phyloP scores from a whole-genome alignment of 805 yeast genomes.

The Pichia rugopelliculosa region DNA sequence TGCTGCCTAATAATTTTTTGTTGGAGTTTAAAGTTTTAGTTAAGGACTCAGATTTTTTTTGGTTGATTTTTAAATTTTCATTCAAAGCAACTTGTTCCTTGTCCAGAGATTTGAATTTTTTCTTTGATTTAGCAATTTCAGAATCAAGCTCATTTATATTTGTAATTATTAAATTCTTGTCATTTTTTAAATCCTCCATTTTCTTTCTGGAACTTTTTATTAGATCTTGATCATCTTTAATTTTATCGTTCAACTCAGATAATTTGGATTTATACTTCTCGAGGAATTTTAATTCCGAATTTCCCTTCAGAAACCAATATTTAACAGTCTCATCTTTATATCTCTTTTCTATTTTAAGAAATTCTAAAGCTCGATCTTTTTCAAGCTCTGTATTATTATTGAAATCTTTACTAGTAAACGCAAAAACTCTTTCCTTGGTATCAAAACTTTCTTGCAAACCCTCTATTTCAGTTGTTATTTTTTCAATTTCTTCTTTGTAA shows the following conservation, averaged over 20 bases:
- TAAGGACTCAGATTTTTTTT: constrained; percentile 50
- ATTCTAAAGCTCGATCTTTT: constrained; percentile 63
- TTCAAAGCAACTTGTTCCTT: constrained; percentile 61
- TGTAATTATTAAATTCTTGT: constrained; percentile 22
- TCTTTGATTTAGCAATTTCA: constrained; percentile 28
- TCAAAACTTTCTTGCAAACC: constrained; percentile 70
- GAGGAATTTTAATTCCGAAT: constrained; percentile 35
- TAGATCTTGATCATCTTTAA: constrained; percentile 1
- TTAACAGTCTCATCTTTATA: constrained; percentile 46
- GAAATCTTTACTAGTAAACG: constrained; percentile 72
- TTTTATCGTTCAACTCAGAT: constrained; percentile 5
- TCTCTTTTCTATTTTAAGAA: constrained; percentile 56
- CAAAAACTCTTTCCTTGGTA: constrained; percentile 74
- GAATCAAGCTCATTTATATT: constrained; percentile 19
- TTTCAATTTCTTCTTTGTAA: constrained; percentile 73
- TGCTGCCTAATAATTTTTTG: constrained; percentile 35
- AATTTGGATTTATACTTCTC: constrained; percentile 27
- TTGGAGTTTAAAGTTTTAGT: constrained; percentile 47
- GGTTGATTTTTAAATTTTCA: constrained; percentile 66
- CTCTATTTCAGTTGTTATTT: constrained; percentile 52
- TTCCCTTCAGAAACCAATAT: constrained; percentile 46
- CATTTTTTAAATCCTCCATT: constrained; percentile 23
- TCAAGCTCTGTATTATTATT: constrained; percentile 43
- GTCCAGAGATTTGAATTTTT: constrained; percentile 37
- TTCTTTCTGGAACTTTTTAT: constrained; percentile 33